A percentile compares a stretch with the other conserved stretches of the same genome.
phyloP scores from a whole-genome alignment of 495 filamentous ascomycete species.

The Tetracladium setigerum region DNA sequence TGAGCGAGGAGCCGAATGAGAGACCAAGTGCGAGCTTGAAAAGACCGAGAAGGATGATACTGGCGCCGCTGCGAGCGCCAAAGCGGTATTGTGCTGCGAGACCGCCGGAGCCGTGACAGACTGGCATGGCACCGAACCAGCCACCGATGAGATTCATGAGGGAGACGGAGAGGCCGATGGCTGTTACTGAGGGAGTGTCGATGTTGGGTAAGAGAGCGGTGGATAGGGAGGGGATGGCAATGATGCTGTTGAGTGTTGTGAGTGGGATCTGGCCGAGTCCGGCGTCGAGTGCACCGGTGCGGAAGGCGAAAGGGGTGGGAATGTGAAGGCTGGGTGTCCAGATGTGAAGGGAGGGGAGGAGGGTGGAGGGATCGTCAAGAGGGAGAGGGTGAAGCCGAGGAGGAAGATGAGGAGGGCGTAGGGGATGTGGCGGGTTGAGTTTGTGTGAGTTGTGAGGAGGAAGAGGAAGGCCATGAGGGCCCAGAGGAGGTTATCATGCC shows the following conservation, averaged over 20 bases:
- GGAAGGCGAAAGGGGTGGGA: constrained; percentile 13
- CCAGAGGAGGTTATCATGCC: constrained; percentile 69
- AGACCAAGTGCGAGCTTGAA: constrained; percentile 72
- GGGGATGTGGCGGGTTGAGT: constrained; percentile 41
- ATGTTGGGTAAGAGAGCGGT: constrained; percentile 64
- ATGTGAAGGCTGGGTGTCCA: constrained; percentile 16
- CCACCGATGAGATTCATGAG: constrained; percentile 76
- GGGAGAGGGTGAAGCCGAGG: constrained; percentile 51
- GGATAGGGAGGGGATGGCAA: constrained; percentile 72
- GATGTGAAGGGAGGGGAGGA: constrained; percentile 14
- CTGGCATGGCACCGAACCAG: constrained; percentile 93
- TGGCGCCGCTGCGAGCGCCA: constrained; percentile 79
- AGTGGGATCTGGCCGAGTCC: constrained; percentile 82
- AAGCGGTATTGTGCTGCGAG: constrained; percentile 86
- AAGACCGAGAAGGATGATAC: constrained; percentile 68
- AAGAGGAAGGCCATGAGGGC: constrained; percentile 59
- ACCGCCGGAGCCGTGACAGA: constrained; percentile 89
- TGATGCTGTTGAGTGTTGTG: constrained; percentile 83
- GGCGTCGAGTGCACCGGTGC: constrained; percentile 34
- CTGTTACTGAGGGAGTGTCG: constrained; percentile 57
- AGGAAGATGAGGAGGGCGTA: constrained; percentile 68
- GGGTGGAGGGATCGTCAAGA: constrained; percentile 30
- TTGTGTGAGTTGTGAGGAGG: constrained; percentile 53
- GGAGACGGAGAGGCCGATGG: constrained; percentile 72
- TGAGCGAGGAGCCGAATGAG: constrained; percentile 58